Percentiles rank a stretch among this genome's conserved stretches.
Conservation (phyloP, 805 yeast genomes). For the Candida parachauliodes region DNA sequence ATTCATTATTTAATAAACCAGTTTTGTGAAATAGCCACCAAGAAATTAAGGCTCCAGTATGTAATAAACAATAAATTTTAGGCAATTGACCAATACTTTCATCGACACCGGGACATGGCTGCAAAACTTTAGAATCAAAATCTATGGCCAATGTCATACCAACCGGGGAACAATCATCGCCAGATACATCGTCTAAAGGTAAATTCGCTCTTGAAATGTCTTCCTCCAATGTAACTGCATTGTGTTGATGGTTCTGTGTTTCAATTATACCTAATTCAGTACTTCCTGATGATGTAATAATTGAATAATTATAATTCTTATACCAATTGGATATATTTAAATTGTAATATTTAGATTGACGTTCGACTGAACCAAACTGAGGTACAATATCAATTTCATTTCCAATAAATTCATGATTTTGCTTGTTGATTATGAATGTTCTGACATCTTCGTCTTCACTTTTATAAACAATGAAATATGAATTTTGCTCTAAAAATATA, state of each 20-base stretch:
- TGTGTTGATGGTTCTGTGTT: not conserved
- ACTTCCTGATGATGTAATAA: slow-evolving; percentile 61
- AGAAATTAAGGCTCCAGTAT: slow-evolving; percentile 56
- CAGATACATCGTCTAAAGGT: slow-evolving; percentile 64
- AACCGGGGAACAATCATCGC: slow-evolving; percentile 65
- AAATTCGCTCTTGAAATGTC: slow-evolving; percentile 72
- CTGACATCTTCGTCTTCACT: slow-evolving; percentile 27
- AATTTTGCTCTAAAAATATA: not conserved
- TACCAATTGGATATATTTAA: slow-evolving; percentile 41
- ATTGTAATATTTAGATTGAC: slow-evolving; percentile 47
- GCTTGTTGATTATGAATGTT: slow-evolving; percentile 18
- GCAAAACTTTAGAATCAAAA: slow-evolving; percentile 32
- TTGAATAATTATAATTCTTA: slow-evolving; percentile 18
- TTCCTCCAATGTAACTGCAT: slow-evolving; percentile 46
- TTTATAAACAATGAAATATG: slow-evolving; percentile 14
- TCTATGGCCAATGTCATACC: slow-evolving; percentile 67
- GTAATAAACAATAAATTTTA: slow-evolving; percentile 56
- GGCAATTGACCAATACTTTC: slow-evolving; percentile 58
- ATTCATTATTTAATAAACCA: slow-evolving; percentile 41
- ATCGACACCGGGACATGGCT: slow-evolving; percentile 60
- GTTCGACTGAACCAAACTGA: slow-evolving; percentile 48
- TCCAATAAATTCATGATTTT: slow-evolving; percentile 6
- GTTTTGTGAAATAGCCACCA: slow-evolving; percentile 63
- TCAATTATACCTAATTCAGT: slow-evolving; percentile 43
- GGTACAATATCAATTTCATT: slow-evolving; percentile 43